phyloP scores from a whole-genome alignment of 106 monocot genomes.

The Agapanthus africanus region DNA sequence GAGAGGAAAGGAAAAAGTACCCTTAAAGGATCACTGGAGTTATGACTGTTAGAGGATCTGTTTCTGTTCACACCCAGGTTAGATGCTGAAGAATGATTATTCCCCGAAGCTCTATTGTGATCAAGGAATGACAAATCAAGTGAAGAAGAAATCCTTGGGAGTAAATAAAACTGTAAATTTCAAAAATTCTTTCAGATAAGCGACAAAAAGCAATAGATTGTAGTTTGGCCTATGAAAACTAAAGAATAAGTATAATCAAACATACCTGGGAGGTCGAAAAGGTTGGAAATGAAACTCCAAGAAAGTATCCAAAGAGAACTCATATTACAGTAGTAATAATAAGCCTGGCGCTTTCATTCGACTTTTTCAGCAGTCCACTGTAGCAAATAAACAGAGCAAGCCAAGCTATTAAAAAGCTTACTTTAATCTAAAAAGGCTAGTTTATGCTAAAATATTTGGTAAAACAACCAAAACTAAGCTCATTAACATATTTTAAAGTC shows the following conservation, averaged over 20 bases:
- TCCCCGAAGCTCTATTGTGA: slow-evolving; percentile 6
- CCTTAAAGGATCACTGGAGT: slow-evolving; percentile 30
- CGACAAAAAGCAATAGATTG: too few species aligned
- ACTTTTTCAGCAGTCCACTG: slow-evolving; percentile 16
- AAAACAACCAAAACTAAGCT: too few species aligned
- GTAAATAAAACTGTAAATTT: slow-evolving; percentile 22
- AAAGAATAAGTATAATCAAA: not conserved
- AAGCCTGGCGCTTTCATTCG: slow-evolving; percentile 22
- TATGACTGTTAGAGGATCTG: slow-evolving; percentile 3
- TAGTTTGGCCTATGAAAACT: not conserved
- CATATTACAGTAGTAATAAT: slow-evolving; percentile 14
- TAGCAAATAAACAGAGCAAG: not conserved
- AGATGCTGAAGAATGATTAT: not conserved
- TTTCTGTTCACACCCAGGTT: too few species aligned
- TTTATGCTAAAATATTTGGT: too few species aligned
- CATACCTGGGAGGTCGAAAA: slow-evolving; percentile 17
- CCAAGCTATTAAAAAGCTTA: too few species aligned
- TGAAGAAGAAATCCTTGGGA: slow-evolving; percentile 19
- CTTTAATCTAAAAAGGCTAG: too few species aligned
- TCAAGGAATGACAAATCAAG: slow-evolving; percentile 22
- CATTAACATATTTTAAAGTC: too few species aligned
- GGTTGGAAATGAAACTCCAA: slow-evolving; percentile 24
- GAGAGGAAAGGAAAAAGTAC: slow-evolving; percentile 22
- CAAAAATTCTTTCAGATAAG: not conserved
- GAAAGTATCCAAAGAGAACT: slow-evolving; percentile 27